A percentile compares a stretch with the other conserved stretches of the same genome.
phyloP scores from a whole-genome alignment of 2,329 filamentous ascomycete genomes.

The Sordariomycetes sp. region DNA sequence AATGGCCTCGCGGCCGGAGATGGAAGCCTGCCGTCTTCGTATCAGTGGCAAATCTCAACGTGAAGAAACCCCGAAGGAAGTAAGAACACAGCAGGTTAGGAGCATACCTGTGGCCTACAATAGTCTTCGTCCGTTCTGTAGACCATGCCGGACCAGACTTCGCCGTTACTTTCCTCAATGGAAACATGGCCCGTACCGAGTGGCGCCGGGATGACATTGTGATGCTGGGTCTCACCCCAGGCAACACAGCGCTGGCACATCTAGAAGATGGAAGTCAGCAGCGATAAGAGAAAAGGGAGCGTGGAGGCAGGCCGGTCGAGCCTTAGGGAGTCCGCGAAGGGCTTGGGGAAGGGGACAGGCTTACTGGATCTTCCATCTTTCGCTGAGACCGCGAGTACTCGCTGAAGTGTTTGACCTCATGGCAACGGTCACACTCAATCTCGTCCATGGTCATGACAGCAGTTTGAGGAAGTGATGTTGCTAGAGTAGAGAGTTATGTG shows the following conservation, averaged over 20 bases:
- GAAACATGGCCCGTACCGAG: constrained; percentile 23
- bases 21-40: no score
- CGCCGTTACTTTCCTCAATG: constrained; percentile 13
- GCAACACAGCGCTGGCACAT: constrained; percentile 22
- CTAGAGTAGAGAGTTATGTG: neutral
- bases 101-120: no score
- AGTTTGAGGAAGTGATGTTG: neutral
- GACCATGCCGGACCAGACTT: neutral
- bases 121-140: constrained; percentile 1
- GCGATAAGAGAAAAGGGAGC: neutral
- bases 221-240: constrained; percentile 26
- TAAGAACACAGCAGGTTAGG: no score
- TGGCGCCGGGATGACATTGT: constrained; percentile 15
- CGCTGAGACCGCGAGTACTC: neutral
- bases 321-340: neutral
- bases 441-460: neutral
- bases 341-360: neutral
- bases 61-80: no score
- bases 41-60: no score
- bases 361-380: neutral
- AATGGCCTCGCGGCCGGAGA: no score
- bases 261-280: constrained; percentile 11
- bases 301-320: no score
- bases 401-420: neutral
- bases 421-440: neutral